Evolutionary conservation across 306 rosid species (phyloP), one percentile per base, ranked within the genome.

Genomic region (Trifolium subterraneum): DNA sequence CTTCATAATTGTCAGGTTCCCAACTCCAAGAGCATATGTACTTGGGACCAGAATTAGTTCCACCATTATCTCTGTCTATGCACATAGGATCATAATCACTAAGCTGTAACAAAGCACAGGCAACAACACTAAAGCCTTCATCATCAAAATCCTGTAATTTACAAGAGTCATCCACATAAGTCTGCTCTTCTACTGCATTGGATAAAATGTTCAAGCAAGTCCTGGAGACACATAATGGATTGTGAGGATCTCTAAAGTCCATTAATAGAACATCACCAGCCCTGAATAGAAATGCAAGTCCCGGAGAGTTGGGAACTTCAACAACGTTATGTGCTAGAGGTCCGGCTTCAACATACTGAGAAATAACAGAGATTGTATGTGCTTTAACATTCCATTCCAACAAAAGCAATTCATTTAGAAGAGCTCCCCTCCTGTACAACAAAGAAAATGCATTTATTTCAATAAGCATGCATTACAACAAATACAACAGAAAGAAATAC

Each of bases 21-120:
- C 98, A 93, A 84, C 94, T 87, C 97, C 96, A 91, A 7, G 98
- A 89, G 79, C 97, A 93, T 36, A 85, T 82, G 39, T 76, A 87
- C 79, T 88, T 91, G 81, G 51, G 72, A 79, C 83, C 75, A 18
- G 91, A 76, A 88, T 66, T 86, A 47, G 84, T 54, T 73, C 79
- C 68, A 64, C 81, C 81, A 72, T 67, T 82, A 38, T 89, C 96
- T 79, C 89, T 76, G 81, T 93, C 98, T 74, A 93, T 86, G 78
- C 94, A 89, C 98, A 93, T 93, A 67, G 98, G 98, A 86, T 89
- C 98, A 77, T 72, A 85, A 82, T 91, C 97, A 36, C 96, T 79
- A 71, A 93, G 84, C 87, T 88, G 91, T 72, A 93, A 81, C 84
- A 91, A 86, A 76, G 98, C 97, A 82, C 92, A 87, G 36, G 97